A percentile compares a stretch with the other conserved stretches of the same genome.
Conservation (phyloP, 352 stramenopile species). For the Phytophthora quininea region DNA sequence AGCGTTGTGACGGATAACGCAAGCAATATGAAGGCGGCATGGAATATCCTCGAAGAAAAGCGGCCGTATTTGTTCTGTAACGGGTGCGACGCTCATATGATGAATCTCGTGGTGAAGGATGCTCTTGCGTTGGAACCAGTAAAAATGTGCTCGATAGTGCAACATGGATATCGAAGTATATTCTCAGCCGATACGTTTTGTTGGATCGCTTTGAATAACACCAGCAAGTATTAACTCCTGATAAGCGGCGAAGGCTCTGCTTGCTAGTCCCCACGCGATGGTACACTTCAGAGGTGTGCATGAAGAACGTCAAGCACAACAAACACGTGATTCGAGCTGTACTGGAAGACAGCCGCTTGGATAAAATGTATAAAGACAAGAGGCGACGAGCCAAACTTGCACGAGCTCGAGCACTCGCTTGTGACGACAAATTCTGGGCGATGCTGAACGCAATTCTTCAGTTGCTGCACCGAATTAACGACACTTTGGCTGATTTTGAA, state of each 20-base stretch:
- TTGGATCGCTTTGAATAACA: conserved; percentile 10
- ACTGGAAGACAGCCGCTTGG: conserved; percentile 6
- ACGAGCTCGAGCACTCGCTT: background rate
- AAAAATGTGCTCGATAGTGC: background rate
- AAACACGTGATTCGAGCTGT: background rate
- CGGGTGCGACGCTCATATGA: conserved; percentile 10
- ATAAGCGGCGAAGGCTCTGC: background rate
- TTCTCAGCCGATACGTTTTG: conserved; percentile 2
- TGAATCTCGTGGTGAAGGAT: conserved; percentile 14
- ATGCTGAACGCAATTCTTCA: background rate
- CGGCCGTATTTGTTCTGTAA: background rate
- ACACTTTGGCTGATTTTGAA: conserved; percentile 16
- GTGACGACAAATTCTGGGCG: conserved; percentile 9
- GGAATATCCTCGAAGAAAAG: background rate
- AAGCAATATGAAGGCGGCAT: conserved; percentile 3
- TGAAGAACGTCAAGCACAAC: conserved; percentile 9
- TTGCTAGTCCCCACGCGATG: conserved; percentile 9
- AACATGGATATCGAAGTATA: conserved; percentile 11
- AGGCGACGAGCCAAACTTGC: background rate
- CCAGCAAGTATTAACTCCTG: conserved; percentile 2
- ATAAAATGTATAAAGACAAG: background rate
- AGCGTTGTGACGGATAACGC: conserved; percentile 12
- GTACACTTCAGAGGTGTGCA: conserved; percentile 16
- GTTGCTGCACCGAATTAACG: conserved; percentile 9
- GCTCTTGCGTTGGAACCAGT: background rate